These are phyloP conservation scores for Xanthoparmelia taractica DNA, from an alignment of 495 filamentous ascomycete species.

Conservation along the genomic window DNA sequence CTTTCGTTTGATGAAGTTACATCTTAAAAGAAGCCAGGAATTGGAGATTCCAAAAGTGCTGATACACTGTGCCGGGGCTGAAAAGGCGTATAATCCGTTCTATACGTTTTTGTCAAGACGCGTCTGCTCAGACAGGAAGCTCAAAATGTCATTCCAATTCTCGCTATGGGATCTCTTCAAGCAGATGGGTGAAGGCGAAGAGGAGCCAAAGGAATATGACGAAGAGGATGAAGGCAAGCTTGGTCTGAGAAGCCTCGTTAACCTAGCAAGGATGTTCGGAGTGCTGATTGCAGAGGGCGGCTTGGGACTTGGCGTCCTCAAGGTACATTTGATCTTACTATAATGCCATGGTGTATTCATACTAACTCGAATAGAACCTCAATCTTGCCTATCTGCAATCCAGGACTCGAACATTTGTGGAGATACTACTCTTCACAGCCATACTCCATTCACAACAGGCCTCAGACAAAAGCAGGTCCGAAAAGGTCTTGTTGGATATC, in stretches of 20 bases:
- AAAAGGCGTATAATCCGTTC: conserved; percentile 83
- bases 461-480: conserved; percentile 34
- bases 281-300: conserved; percentile 59
- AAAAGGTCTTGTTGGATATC: conserved; percentile 53
- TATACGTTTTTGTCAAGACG: conserved; percentile 77
- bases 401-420: conserved; percentile 69
- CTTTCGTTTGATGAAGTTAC: conserved; percentile 66
- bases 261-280: conserved; percentile 81
- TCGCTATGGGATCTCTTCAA: conserved; percentile 83
- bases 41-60: conserved; percentile 82
- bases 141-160: conserved; percentile 78
- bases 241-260: conserved; percentile 64
- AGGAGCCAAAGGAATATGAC: conserved; percentile 48
- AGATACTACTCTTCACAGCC: conserved; percentile 67
- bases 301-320: conserved; percentile 59
- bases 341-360: not conserved
- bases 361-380: conserved; percentile 42
- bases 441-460: conserved; percentile 53
- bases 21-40: conserved; percentile 77
- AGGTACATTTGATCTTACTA: conserved; percentile 29
- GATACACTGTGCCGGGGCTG: conserved; percentile 76
- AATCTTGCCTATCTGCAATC: conserved; percentile 70
- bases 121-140: conserved; percentile 58
- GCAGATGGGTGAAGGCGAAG: conserved; percentile 66
- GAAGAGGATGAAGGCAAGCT: conserved; percentile 38